These are phyloP conservation scores for Fraxinus ornus DNA, from an alignment of 305 asterid species.

Conservation along the genomic window DNA sequence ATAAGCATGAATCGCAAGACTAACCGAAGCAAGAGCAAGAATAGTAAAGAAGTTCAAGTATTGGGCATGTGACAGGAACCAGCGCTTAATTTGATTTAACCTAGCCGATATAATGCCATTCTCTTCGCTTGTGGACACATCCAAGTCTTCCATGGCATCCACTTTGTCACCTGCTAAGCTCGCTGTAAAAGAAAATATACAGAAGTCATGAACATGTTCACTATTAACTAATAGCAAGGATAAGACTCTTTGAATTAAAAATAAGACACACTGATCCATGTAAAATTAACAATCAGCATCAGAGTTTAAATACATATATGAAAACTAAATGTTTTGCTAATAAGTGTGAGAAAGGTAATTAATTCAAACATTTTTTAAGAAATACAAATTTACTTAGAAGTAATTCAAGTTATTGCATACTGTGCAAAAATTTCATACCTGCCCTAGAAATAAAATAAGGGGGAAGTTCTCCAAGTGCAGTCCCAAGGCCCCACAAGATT, in stretches of 20 bases:
- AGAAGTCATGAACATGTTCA: neutral
- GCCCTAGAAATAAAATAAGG: constrained; percentile 96
- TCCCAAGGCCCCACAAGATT: constrained; percentile 82
- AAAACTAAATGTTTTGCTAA: neutral
- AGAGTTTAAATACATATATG: neutral
- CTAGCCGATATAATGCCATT: constrained; percentile 46
- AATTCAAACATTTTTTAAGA: neutral
- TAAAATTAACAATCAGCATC: neutral
- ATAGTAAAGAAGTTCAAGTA: constrained; percentile 76
- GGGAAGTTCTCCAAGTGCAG: constrained; percentile 95
- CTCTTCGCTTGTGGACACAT: constrained; percentile 48
- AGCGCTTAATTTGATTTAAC: constrained; percentile 53
- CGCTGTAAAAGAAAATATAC: constrained; percentile 48
- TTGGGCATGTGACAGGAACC: constrained; percentile 83
- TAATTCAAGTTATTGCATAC: neutral
- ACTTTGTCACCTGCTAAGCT: constrained; percentile 61
- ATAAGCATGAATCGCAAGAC: constrained; percentile 22
- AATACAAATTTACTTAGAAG: neutral
- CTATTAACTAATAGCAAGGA: neutral
- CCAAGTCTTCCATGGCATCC: constrained; percentile 66
- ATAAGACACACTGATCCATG: neutral
- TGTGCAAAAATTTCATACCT: constrained; percentile 38
- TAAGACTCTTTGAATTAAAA: neutral
- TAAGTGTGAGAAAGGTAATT: neutral
- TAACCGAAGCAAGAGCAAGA: constrained; percentile 81